phyloP scores from a whole-genome alignment of 1,284 basidiomycete genomes.

The Ceratobasidium sp. region DNA sequence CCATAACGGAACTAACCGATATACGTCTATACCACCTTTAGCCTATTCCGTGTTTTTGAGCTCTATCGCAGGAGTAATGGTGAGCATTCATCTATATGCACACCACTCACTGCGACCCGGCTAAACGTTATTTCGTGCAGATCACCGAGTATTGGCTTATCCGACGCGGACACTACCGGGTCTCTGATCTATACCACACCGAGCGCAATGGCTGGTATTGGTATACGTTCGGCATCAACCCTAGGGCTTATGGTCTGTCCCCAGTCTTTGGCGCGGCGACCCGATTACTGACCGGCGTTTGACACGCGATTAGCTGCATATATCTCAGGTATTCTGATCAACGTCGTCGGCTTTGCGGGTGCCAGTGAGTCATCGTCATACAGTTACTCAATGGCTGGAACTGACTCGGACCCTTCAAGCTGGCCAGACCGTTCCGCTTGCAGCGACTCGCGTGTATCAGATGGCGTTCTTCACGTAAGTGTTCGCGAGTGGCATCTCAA shows the following conservation, averaged over 20 bases:
- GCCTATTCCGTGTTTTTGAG: conserved; percentile 84
- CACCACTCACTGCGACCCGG: not conserved
- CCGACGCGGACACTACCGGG: conserved; percentile 72
- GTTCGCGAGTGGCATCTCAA: not conserved
- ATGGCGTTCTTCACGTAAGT: conserved; percentile 73
- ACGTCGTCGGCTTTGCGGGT: conserved; percentile 76
- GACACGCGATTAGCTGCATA: conserved; percentile 58
- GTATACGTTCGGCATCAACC: conserved; percentile 79
- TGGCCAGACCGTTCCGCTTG: conserved; percentile 64
- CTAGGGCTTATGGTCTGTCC: conserved; percentile 58
- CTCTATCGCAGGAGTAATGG: conserved; percentile 84
- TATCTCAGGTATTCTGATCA: conserved; percentile 79
- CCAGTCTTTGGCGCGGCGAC: conserved; percentile 20
- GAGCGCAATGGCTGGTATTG: conserved; percentile 71
- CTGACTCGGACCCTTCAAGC: conserved; percentile 51
- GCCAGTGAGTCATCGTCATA: conserved; percentile 48
- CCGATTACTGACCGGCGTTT: conserved; percentile 42
- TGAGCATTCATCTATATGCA: conserved; percentile 46
- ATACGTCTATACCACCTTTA: not conserved
- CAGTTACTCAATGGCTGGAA: not conserved
- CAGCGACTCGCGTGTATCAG: conserved; percentile 72
- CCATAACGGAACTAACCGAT: conserved; percentile 3
- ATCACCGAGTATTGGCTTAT: conserved; percentile 84
- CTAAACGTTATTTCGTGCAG: conserved; percentile 48
- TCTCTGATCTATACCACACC: conserved; percentile 74